Base-by-base conservation (phyloP, 495 filamentous ascomycete species). In the Rostrohypoxylon terebratum region DNA sequence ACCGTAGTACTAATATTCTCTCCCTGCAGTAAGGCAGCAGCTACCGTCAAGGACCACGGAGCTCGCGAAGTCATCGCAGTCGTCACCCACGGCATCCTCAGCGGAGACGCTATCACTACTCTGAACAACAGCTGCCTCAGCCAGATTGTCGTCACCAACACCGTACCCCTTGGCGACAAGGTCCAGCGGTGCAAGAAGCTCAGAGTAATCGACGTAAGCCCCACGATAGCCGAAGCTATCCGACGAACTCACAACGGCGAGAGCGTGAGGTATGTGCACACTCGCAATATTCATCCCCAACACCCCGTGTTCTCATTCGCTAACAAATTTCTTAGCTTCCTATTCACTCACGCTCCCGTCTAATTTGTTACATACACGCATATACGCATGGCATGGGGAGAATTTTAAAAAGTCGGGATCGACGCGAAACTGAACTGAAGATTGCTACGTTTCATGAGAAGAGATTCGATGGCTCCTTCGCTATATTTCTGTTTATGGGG, bases 211-310 rank as follows among this genome's bases (percentile, higher is more conserved):
- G 95, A 99, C 82, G 92, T 99, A 71, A 92, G 91, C 79, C 93
- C 94, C 42, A 98, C 96, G 25, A 71, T 83, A 38, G 82, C 79
- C 18, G 89, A 91, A 80, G 91, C 91, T 25, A 92, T 91, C 74
- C 86, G 96, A 67, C 90, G 96, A 74, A 99, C 96, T 20, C 96
- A 99, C 82, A 99, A 99, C 77, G 96, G 95, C 66, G 91, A 94
- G 84, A 66, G 63, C 57, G 64, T 64, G 11, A 75, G 66, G 57
- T 69, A 63, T 28, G 48, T 51, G 11, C 36, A 1, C 8, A 3
- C 33, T 42, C 42, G 38, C 45, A 23, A 45, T 55, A 1, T 20
- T 25, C 58, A 28, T 14, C 23, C 20, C 64, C 33, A n/a, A 6
- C n/a, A 21, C 45, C 36, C 1, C 14, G 18, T 18, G 11, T n/a